These are phyloP conservation scores for Penstemon davidsonii DNA, from an alignment of 257 asterid species.

Conservation along the genomic window DNA sequence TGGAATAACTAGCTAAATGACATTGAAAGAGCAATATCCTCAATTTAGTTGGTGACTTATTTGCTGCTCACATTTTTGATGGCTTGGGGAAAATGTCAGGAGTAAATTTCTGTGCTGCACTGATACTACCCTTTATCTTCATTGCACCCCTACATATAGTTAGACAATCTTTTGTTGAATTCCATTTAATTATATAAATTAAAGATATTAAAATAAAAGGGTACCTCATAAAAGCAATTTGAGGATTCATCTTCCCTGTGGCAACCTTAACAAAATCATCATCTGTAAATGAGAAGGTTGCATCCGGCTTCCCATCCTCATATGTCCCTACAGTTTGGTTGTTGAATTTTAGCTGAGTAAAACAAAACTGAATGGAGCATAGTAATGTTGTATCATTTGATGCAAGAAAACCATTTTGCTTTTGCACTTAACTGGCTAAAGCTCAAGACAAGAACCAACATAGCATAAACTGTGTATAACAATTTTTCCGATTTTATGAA, in stretches of 20 bases:
- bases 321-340: conserved; percentile 48
- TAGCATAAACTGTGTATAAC: too few relatives aligned
- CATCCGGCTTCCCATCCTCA: conserved; percentile 93
- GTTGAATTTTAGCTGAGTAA: too few relatives aligned
- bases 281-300: conserved; percentile 89
- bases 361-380: too few relatives aligned
- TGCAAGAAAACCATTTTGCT: too few relatives aligned
- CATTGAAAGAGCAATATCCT: neutral
- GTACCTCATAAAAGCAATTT: conserved; percentile 72
- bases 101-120: conserved; percentile 91
- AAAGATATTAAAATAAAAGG: conserved; percentile 5
- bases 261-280: conserved; percentile 56
- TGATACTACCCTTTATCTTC: conserved; percentile 85
- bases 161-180: neutral
- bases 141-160: conserved; percentile 67
- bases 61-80: conserved; percentile 72
- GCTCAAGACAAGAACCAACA: too few relatives aligned
- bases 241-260: conserved; percentile 57
- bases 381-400: too few relatives aligned
- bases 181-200: neutral
- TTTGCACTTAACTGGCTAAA: too few relatives aligned
- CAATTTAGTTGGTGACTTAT: neutral
- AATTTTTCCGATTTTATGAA: too few relatives aligned
- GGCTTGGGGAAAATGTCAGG: conserved; percentile 97
- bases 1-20: conserved; percentile 7